A percentile compares a stretch with the other conserved stretches of the same genome.
Evolutionary conservation across 352 stramenopile genomes (phyloP).

Genomic region (Phytophthora lateralis): DNA sequence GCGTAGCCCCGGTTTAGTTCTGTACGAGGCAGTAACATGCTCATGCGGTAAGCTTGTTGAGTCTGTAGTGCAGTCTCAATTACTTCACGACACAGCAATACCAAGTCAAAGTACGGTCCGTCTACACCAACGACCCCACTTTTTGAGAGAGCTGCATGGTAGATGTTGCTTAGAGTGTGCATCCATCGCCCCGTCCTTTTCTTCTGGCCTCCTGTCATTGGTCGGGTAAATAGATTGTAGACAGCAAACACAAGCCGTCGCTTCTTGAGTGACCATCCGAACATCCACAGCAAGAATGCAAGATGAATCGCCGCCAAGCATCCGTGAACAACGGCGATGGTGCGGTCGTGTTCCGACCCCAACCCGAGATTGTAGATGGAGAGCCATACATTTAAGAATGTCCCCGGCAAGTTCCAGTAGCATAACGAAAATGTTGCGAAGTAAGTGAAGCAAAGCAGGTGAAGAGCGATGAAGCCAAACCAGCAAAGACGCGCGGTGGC

Average conservation of each 20-base stretch:
- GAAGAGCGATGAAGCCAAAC: constrained; percentile 18
- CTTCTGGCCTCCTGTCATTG: background rate
- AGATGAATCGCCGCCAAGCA: constrained; percentile 19
- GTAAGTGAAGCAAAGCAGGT: constrained; percentile 16
- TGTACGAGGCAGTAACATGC: constrained; percentile 13
- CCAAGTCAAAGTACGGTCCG: constrained; percentile 18
- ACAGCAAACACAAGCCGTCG: constrained; percentile 3
- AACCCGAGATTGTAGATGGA: constrained; percentile 17
- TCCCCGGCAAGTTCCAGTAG: constrained; percentile 25
- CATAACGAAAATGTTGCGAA: constrained; percentile 13
- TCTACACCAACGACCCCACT: constrained; percentile 13
- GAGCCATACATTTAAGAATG: constrained; percentile 17
- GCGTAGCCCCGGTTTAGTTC: constrained; percentile 25
- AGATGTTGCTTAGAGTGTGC: background rate
- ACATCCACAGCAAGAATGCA: constrained; percentile 18
- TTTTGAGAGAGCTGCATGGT: constrained; percentile 4
- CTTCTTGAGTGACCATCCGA: constrained; percentile 15
- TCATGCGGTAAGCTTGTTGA: constrained; percentile 28
- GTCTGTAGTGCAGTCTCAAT: constrained; percentile 27
- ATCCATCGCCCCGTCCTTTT: background rate
- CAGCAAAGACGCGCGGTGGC: constrained; percentile 9
- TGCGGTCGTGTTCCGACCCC: constrained; percentile 1
- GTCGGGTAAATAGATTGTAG: constrained; percentile 5
- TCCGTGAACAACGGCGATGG: constrained; percentile 19
- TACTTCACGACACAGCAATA: constrained; percentile 21